phyloP scores from a whole-genome alignment of 208 protist species.

The Entamoeba histolytica region DNA sequence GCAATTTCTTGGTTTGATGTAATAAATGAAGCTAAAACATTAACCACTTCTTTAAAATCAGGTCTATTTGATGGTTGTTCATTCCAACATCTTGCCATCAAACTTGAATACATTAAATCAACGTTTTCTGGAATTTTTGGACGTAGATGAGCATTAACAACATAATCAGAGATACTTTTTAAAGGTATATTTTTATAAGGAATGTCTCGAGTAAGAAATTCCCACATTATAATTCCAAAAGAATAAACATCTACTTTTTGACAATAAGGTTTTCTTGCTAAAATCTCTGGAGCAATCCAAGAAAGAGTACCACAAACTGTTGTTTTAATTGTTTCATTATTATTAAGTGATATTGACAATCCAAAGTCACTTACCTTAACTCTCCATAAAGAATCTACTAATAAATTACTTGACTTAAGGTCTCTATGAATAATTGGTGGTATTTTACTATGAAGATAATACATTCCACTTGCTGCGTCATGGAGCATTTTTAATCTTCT shows the following conservation, averaged over 20 bases:
- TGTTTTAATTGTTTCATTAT: background rate
- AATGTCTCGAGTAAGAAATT: background rate
- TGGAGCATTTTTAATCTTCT: background rate
- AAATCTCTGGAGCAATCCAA: slow-evolving; percentile 34
- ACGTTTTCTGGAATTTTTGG: background rate
- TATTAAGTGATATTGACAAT: background rate
- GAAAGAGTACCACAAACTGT: background rate
- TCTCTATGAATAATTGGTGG: slow-evolving; percentile 9
- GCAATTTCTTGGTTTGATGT: background rate
- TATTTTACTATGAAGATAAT: background rate
- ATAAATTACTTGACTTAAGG: slow-evolving; percentile 4
- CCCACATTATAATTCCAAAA: slow-evolving; percentile 15
- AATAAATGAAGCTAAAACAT: background rate
- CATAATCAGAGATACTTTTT: background rate
- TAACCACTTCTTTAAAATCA: background rate
- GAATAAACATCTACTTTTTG: slow-evolving; percentile 18
- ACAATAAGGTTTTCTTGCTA: slow-evolving; percentile 21
- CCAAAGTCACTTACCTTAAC: slow-evolving; percentile 16
- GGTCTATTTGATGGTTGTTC: background rate
- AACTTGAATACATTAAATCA: background rate
- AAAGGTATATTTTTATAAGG: slow-evolving; percentile 3
- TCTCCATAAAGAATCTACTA: background rate
- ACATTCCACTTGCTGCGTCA: background rate
- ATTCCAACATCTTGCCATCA: background rate
- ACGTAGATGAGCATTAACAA: background rate